These are phyloP conservation scores for Colletotrichum sp. DNA, from an alignment of 2,329 filamentous ascomycete genomes.

Conservation along the genomic window DNA sequence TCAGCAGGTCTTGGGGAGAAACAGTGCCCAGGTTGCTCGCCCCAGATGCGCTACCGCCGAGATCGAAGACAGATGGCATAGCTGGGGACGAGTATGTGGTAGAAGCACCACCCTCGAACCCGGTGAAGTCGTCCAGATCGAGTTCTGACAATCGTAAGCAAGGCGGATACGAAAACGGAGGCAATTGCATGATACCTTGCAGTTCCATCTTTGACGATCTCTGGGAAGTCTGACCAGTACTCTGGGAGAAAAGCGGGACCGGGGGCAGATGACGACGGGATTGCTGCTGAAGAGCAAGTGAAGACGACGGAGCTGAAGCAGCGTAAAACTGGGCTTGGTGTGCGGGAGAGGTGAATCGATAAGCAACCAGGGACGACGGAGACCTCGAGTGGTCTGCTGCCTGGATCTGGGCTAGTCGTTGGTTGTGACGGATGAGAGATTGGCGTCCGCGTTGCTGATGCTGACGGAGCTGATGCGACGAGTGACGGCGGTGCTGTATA, in stretches of 20 bases:
- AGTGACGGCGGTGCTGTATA: conserved; percentile 46
- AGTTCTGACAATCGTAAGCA: conserved; percentile 25
- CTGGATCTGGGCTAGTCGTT: conserved; percentile 64
- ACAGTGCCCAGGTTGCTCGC: conserved; percentile 70
- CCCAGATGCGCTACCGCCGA: conserved; percentile 53
- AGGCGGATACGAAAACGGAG: conserved; percentile 5
- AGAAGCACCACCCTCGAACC: conserved; percentile 57
- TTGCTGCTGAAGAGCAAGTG: conserved; percentile 61
- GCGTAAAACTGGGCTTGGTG: conserved; percentile 67
- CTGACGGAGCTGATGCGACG: conserved; percentile 48
- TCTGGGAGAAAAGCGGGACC: conserved; percentile 74
- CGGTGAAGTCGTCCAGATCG: conserved; percentile 63
- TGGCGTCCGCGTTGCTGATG: conserved; percentile 45
- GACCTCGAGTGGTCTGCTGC: conserved; percentile 59
- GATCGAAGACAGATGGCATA: conserved; percentile 55
- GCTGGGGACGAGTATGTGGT: conserved; percentile 60
- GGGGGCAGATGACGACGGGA: conserved; percentile 62
- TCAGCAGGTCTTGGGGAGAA: conserved; percentile 81
- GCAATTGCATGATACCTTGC: conserved; percentile 49
- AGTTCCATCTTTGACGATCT: conserved; percentile 55
- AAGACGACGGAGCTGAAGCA: conserved; percentile 67
- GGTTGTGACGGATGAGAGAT: conserved; percentile 47
- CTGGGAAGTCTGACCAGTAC: conserved; percentile 56
- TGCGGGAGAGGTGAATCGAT: conserved; percentile 55
- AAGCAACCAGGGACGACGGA: conserved; percentile 59